phyloP scores from a whole-genome alignment of 306 rosid genomes.

The Acacia melanoxylon region DNA sequence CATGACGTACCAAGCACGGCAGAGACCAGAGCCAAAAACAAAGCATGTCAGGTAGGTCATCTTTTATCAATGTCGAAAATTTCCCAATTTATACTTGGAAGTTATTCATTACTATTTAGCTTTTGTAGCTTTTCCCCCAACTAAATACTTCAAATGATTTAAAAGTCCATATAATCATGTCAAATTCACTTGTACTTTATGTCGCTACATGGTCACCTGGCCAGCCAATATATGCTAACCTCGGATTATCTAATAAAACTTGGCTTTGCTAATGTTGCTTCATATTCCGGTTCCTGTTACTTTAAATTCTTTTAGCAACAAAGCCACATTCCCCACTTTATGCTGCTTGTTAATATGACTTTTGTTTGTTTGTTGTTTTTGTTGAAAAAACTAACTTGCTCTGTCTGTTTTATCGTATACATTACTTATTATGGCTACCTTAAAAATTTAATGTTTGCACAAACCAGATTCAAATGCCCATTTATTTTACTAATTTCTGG shows the following conservation, averaged over 20 bases:
- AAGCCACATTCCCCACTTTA: background rate
- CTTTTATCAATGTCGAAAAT: constrained; percentile 8
- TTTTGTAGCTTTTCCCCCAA: background rate
- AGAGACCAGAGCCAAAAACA: constrained; percentile 92
- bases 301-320: background rate
- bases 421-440: background rate
- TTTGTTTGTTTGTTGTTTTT: background rate
- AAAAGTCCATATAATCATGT: background rate
- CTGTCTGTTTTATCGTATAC: background rate
- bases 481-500: constrained; percentile 2
- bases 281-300: background rate
- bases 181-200: constrained; percentile 3
- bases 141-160: background rate
- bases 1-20: constrained; percentile 96
- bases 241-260: background rate
- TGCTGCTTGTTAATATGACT: background rate
- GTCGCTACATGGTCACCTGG: background rate
- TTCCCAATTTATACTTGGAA: constrained; percentile 8
- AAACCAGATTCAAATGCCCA: background rate
- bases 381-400: background rate
- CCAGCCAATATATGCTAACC: background rate
- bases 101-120: background rate
- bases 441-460: background rate
- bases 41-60: constrained; percentile 77
- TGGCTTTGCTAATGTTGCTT: background rate